Evolutionary conservation across 805 yeast species (phyloP), one percentile per base, ranked within the genome.

Genomic region (Ogataea populi-albae): DNA sequence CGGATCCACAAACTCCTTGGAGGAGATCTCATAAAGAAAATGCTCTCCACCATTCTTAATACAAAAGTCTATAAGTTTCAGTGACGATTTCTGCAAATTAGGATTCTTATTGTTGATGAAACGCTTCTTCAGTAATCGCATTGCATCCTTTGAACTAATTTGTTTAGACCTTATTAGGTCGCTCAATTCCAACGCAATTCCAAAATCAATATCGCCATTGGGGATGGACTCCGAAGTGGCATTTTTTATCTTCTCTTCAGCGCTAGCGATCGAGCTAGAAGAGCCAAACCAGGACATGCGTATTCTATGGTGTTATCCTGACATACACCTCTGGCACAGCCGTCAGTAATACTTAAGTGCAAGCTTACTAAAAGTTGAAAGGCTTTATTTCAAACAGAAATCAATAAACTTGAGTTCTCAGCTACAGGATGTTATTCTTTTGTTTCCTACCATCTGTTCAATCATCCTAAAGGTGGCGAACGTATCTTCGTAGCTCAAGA

Each of bases 221-320:
- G 97, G 97, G 30, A 89, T 82, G n/a, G 85, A 67, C 57, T 87
- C 95, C 24, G 89, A 81, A 1, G 96, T 86, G 12, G 96, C 95
- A 44, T 73, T 76, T 36, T 72, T 75, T 24, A 89, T 77, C 47
- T 81, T 75, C 31, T 66, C 69, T 47, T 83, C 93, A 25, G 85
- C 54, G 23, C 64, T 68, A 3, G 61, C 56, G 4, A 60, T 52
- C 11, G 59, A 43, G 23, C 38, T 40, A 5, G 63, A 43, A 9
- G 56, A 53, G 14, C 69, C 59, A 48, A 75, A 75, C 81, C 81
- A 75, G 21, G 80, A 64, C 81, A 75, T 74, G 3, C 19, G 40
- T n/a, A 9, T 12, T 14, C 16, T 12, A 16, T 18, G 2, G n/a
- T n/a, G n/a, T n/a, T n/a, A n/a, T n/a, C n/a, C n/a, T n/a, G n/a